Percentiles rank a stretch among this genome's conserved stretches.
These are phyloP conservation scores for Amanita rubescens DNA, from an alignment of 768 basidiomycete genomes.

Conservation along the genomic window DNA sequence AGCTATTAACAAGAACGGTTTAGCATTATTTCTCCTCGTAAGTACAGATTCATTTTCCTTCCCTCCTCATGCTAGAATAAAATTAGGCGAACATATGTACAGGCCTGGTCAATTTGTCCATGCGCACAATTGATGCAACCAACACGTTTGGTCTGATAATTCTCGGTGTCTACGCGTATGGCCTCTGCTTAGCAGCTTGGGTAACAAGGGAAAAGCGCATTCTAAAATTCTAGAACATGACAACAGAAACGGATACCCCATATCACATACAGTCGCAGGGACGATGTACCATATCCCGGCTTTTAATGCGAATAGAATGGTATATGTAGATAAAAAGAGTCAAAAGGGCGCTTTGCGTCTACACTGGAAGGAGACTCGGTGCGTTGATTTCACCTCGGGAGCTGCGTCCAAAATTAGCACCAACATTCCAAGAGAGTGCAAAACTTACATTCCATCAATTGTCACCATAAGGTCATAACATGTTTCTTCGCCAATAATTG, in stretches of 20 bases:
- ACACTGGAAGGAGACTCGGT: background rate
- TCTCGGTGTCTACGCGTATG: constrained; percentile 51
- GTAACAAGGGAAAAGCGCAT: background rate
- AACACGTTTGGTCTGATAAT: constrained; percentile 52
- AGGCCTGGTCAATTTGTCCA: constrained; percentile 72
- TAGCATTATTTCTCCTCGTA: constrained; percentile 77
- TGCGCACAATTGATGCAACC: constrained; percentile 75
- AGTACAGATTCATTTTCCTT: constrained; percentile 21
- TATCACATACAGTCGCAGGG: no score
- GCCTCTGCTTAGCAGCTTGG: constrained; percentile 63
- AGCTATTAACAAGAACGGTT: constrained; percentile 76
- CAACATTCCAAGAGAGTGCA: background rate
- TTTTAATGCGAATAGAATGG: background rate
- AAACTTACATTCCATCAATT: constrained; percentile 3
- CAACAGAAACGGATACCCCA: no score
- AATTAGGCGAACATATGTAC: constrained; percentile 81
- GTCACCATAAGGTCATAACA: constrained; percentile 6
- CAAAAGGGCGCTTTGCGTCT: background rate
- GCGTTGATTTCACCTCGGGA: background rate
- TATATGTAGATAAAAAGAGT: background rate
- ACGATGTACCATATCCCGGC: background rate
- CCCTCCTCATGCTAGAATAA: background rate
- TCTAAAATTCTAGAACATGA: background rate
- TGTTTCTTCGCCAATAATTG: constrained; percentile 6
- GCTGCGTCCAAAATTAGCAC: background rate